These are phyloP conservation scores for Colletotrichum lini DNA, from an alignment of 2,329 filamentous ascomycete species.

Conservation along the genomic window DNA sequence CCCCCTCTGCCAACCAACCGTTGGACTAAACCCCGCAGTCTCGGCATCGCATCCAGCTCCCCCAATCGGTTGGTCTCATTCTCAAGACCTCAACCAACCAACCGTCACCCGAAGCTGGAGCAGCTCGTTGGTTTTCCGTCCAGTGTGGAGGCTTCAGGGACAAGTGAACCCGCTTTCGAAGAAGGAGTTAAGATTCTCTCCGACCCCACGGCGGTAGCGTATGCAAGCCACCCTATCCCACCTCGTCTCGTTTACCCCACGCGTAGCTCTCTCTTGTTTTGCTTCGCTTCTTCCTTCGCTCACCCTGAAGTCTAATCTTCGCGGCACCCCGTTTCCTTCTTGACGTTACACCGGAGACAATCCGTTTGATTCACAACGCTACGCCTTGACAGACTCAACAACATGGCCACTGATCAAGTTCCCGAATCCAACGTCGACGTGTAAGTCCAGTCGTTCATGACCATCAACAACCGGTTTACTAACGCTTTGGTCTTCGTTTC, in stretches of 20 bases:
- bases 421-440: constrained; percentile 49
- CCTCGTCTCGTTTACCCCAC: neutral
- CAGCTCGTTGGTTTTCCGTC: neutral
- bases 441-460: constrained; percentile 20
- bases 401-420: constrained; percentile 32
- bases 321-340: neutral
- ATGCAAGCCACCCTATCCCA: constrained; percentile 2
- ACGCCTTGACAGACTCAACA: neutral
- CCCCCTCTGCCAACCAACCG: neutral
- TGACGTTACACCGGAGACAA: neutral
- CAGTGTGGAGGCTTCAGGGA: constrained; percentile 2
- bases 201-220: constrained; percentile 4
- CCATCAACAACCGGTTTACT: neutral
- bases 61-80: neutral
- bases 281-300: neutral
- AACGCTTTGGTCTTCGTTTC: neutral
- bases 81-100: neutral
- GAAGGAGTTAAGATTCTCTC: constrained; percentile 28
- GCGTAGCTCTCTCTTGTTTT: neutral
- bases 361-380: neutral
- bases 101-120: neutral
- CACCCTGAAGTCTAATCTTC: constrained; percentile 10
- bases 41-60: neutral
- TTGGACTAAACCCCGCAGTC: neutral
- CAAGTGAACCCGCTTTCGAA: neutral